phyloP scores from a whole-genome alignment of 805 yeast species.

The Nadsonia fulvescens region DNA sequence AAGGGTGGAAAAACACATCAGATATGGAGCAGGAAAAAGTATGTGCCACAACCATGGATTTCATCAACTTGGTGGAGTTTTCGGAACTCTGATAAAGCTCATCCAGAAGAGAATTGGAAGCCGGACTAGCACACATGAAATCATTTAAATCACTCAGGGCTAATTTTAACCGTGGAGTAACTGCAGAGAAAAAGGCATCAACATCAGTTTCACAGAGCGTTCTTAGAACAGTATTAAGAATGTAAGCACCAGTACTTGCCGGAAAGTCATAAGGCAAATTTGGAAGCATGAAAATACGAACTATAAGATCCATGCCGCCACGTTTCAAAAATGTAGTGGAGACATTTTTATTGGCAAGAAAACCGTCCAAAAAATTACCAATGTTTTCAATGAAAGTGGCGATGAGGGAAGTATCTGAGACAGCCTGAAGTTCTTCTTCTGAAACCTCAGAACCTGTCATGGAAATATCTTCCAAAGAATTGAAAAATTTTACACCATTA shows the following conservation, averaged over 20 bases:
- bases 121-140: no score
- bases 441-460: constrained; percentile 10
- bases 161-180: no score
- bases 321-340: constrained; percentile 14
- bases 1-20: no score
- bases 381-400: constrained; percentile 8
- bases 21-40: no score
- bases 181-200: no score
- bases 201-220: constrained; percentile 12
- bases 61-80: no score
- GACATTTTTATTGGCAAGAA: constrained; percentile 15
- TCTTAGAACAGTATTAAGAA: constrained; percentile 9
- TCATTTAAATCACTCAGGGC: no score
- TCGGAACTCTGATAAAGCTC: no score
- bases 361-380: constrained; percentile 14
- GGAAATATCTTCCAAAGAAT: constrained; percentile 6
- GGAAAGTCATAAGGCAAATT: constrained; percentile 18
- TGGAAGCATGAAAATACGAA: constrained; percentile 11
- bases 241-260: constrained; percentile 11
- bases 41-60: no score
- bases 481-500: constrained; percentile 10
- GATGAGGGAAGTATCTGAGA: no score
- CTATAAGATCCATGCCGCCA: constrained; percentile 11
- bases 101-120: no score
- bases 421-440: no score